Percentiles rank a stretch among this genome's conserved stretches.
phyloP scores from a whole-genome alignment of 73 alveolate genomes.

The Diophrys sp. region DNA sequence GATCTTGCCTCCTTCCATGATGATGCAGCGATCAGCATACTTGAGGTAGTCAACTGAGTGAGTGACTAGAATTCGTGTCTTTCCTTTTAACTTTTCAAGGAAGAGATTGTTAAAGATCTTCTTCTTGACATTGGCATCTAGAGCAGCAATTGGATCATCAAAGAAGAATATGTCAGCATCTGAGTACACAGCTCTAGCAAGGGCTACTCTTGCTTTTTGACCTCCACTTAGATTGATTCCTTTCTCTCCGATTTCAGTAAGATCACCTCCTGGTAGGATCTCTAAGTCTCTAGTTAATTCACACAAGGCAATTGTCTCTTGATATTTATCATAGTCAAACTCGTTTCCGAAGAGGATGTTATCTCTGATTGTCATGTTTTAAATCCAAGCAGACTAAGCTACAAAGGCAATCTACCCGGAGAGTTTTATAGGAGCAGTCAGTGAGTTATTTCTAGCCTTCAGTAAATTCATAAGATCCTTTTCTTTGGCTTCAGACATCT shows the following conservation, averaged over 20 bases:
- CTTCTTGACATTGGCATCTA: slow-evolving; percentile 93
- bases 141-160: slow-evolving; percentile 93
- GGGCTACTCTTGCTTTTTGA: slow-evolving; percentile 92
- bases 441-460: neutral
- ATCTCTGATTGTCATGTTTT: slow-evolving; percentile 85
- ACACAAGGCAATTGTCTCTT: slow-evolving; percentile 65
- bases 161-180: slow-evolving; percentile 72
- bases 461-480: neutral
- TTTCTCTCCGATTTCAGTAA: slow-evolving; percentile 95
- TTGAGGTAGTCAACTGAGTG: slow-evolving; percentile 87
- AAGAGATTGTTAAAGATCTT: slow-evolving; percentile 82
- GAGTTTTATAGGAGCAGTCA: slow-evolving; percentile 16
- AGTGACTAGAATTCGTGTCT: slow-evolving; percentile 91
- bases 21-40: slow-evolving; percentile 76
- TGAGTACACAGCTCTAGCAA: slow-evolving; percentile 95
- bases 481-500: slow-evolving; percentile 7
- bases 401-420: slow-evolving; percentile 77
- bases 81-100: slow-evolving; percentile 69
- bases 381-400: slow-evolving; percentile 88
- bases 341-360: slow-evolving; percentile 84
- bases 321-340: slow-evolving; percentile 69
- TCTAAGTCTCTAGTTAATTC: slow-evolving; percentile 83
- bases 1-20: slow-evolving; percentile 81
- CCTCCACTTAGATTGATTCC: slow-evolving; percentile 97
- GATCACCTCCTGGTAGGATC: slow-evolving; percentile 85